Base-by-base conservation (phyloP, 176 grass and related monocot genomes). In the Oryza longistaminata region DNA sequence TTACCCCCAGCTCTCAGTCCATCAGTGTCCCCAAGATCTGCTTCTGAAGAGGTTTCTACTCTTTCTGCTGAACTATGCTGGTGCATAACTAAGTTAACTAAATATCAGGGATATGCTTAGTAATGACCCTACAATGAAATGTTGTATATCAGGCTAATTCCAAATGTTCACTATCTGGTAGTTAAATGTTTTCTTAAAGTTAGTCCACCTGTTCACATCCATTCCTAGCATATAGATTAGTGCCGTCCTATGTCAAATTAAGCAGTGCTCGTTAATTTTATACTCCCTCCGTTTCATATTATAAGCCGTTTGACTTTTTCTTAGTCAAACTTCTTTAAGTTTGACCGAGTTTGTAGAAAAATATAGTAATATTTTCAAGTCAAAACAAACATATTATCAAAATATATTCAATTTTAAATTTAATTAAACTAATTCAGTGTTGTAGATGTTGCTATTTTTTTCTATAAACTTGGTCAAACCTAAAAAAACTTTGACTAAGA, bases 41-140 rank as follows among this genome's bases (percentile, higher is more conserved):
- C 93, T 44, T 88, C 93, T 68, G 93, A 96, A 92, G 96, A 96
- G 93, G 96, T 96, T 66, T 70, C 35, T n/a, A 79, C 52, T 65
- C 21, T 37, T 79, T 83, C 3, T 65, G 3, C 10, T 33, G 9
- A 46, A 39, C 35, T 70, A 64, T 27, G 71, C 39, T 81, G 6
- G 0, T 55, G 42, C 42, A 45, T 44, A 27, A 43, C 43, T 70
- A 16, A 80, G 61, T 34, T 80, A 27, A 68, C 17, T 48, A 80
- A 45, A 46, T 84, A 74, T 46, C 15, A 79, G 1, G 60, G n/a
- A 46, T 14, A 79, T 74, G 75, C 15, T 84, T 73, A 66, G 67
- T 64, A 81, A 80, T 71, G 25, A 71, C 13, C 64, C 16, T 76
- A 5, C 1, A 6, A 42, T 85, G 22, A 1, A 0, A 71, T 65